Evolutionary conservation across 192 early-diverging fungal genomes (phyloP).

Genomic region (Funneliformis mosseae): DNA sequence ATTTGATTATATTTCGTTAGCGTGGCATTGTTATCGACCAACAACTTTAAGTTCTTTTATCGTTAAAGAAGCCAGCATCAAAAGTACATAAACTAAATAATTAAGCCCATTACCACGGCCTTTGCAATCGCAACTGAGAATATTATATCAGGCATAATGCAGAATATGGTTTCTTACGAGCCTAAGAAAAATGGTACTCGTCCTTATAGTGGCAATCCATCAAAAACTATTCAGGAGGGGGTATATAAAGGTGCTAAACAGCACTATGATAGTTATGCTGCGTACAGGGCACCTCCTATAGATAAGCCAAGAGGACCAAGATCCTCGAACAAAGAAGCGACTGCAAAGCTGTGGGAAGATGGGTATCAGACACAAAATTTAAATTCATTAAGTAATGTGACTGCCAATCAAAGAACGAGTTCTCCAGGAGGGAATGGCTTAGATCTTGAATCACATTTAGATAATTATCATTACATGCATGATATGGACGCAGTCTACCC

Average conservation of each 20-base stretch:
- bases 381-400: background rate
- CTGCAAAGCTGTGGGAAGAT: conserved; percentile 1
- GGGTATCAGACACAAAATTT: background rate
- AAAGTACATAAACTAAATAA: background rate
- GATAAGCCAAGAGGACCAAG: background rate
- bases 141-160: background rate
- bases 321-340: background rate
- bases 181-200: conserved; percentile 16
- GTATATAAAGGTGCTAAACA: background rate
- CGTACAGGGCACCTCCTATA: background rate
- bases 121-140: background rate
- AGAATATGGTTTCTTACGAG: conserved; percentile 30
- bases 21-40: background rate
- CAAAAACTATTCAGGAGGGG: background rate
- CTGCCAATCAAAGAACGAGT: background rate
- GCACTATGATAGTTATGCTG: conserved; percentile 11
- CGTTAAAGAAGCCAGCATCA: background rate
- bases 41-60: background rate
- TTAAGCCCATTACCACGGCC: background rate
- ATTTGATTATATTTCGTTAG: background rate
- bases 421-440: background rate
- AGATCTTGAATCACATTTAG: background rate
- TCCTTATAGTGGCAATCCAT: conserved; percentile 1
- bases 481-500: background rate
- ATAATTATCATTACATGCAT: background rate